Conservation (phyloP, 495 filamentous ascomycete species). For the Jackrogersella minutella region DNA sequence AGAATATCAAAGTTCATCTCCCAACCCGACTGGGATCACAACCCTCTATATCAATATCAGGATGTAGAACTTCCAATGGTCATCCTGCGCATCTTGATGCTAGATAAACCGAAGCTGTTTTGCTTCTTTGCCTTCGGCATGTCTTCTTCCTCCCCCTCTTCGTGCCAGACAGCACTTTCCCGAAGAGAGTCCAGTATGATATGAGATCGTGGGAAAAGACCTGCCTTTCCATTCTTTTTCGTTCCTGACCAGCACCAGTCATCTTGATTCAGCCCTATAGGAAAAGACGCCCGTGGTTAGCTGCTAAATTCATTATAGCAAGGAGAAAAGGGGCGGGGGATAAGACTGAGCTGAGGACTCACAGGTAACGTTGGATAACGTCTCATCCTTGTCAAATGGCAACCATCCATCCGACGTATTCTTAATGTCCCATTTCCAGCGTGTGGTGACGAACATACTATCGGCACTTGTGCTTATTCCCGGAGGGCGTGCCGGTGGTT, state of each 20-base stretch:
- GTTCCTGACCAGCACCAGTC: conserved; percentile 59
- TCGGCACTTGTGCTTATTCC: conserved; percentile 12
- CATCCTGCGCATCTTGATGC: conserved; percentile 38
- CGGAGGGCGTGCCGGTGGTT: conserved; percentile 39
- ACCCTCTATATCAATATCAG: background rate
- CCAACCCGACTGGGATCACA: background rate
- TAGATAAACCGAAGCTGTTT: conserved; percentile 25
- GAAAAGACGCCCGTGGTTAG: background rate
- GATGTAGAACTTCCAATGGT: conserved; percentile 34
- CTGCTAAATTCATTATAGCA: background rate
- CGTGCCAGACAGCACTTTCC: conserved; percentile 13
- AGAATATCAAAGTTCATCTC: background rate
- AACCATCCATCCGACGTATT: conserved; percentile 46
- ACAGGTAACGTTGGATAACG: conserved; percentile 51
- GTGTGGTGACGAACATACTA: conserved; percentile 48
- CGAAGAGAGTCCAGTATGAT: conserved; percentile 31
- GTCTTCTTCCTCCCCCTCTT: conserved; percentile 19
- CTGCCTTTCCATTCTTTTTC: conserved; percentile 53
- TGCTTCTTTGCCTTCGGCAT: conserved; percentile 23
- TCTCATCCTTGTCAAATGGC: conserved; percentile 53
- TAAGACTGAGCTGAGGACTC: conserved; percentile 25
- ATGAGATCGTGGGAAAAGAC: conserved; percentile 49
- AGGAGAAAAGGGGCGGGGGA: too few relatives aligned
- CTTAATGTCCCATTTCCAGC: conserved; percentile 53
- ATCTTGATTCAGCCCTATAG: conserved; percentile 45